Conservation (phyloP, 306 rosid species). For the Canavalia gladiata region DNA sequence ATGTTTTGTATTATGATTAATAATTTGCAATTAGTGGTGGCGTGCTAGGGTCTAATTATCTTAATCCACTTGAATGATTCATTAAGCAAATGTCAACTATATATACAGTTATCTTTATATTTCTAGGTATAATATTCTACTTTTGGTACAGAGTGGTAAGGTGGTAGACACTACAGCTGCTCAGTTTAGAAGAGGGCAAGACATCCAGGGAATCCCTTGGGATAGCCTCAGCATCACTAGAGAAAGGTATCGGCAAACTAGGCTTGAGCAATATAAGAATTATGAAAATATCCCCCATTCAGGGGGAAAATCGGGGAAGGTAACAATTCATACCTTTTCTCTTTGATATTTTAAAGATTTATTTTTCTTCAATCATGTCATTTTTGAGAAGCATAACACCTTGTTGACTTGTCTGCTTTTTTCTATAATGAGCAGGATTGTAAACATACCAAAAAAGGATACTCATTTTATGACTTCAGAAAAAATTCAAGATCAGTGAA, state of each 20-base stretch:
- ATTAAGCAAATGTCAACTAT: slow-evolving; percentile 28
- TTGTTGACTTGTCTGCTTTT: neutral
- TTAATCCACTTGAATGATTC: slow-evolving; percentile 28
- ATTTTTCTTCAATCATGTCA: neutral
- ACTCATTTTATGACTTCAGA: slow-evolving; percentile 68
- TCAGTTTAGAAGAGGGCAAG: slow-evolving; percentile 58
- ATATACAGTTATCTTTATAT: neutral
- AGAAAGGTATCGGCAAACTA: slow-evolving; percentile 70
- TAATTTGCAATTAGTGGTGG: neutral
- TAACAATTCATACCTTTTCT: slow-evolving; percentile 40
- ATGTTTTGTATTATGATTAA: neutral
- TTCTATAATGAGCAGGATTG: slow-evolving; percentile 59
- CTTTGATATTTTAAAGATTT: slow-evolving; percentile 22
- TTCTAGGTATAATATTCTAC: slow-evolving; percentile 33
- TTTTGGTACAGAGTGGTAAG: slow-evolving; percentile 65
- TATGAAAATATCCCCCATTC: slow-evolving; percentile 78
- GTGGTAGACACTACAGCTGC: slow-evolving; percentile 56
- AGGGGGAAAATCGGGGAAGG: slow-evolving; percentile 77
- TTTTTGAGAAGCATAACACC: slow-evolving; percentile 20
- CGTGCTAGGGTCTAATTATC: neutral
- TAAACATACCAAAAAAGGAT: slow-evolving; percentile 65
- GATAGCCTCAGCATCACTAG: slow-evolving; percentile 52
- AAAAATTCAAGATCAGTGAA: slow-evolving; percentile 78
- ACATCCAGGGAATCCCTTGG: slow-evolving; percentile 63
- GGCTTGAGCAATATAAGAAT: slow-evolving; percentile 88